Base-by-base conservation (phyloP, 2,329 filamentous ascomycete genomes). In the Scolecobasidium constrictum region DNA sequence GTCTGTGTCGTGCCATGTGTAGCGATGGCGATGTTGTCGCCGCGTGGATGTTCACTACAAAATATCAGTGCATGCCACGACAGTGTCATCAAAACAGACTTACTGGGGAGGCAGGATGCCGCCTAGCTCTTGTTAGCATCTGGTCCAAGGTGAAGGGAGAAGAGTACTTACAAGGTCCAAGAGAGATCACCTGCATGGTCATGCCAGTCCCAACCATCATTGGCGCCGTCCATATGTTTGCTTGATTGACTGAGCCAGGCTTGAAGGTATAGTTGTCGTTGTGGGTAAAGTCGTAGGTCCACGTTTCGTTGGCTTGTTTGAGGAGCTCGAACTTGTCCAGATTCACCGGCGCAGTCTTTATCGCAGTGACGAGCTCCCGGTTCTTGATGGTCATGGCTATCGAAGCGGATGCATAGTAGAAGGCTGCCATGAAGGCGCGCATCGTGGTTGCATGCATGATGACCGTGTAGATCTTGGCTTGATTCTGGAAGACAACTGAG, bases 121-220 rank as follows among this genome's bases (percentile, higher is more conserved):
- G n/a, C n/a, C n/a, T n/a, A n/a, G n/a, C n/a, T n/a, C n/a, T n/a
- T n/a, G 26, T 9, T 9, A 31, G 26, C 26, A 31, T 9, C 26
- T n/a, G n/a, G 26, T 9, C 9, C 26, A 9, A n/a, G n/a, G n/a
- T n/a, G n/a, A n/a, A n/a, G n/a, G n/a, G n/a, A n/a, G n/a, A n/a
- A n/a, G n/a, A n/a, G n/a, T n/a, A n/a, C n/a, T n/a, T n/a, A 50
- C 70, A 73, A 3, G 70, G 67, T 0, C 70, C 71, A 5, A 73
- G 60, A 47, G 55, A 58, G 21, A 69, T 52, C 35, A 68, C 56
- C 5, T 62, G 66, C 53, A 69, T 52, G 12, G 66, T 71, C 56
- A 73, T 65, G 31, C 67, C 67, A 23, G 68, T 60, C 16, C 62
- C 65, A 12, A 61, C 61, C 1, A 67, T 56, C 15, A 68, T 67